phyloP scores from a whole-genome alignment of 768 basidiomycete genomes.

The Auricularia sp. region DNA sequence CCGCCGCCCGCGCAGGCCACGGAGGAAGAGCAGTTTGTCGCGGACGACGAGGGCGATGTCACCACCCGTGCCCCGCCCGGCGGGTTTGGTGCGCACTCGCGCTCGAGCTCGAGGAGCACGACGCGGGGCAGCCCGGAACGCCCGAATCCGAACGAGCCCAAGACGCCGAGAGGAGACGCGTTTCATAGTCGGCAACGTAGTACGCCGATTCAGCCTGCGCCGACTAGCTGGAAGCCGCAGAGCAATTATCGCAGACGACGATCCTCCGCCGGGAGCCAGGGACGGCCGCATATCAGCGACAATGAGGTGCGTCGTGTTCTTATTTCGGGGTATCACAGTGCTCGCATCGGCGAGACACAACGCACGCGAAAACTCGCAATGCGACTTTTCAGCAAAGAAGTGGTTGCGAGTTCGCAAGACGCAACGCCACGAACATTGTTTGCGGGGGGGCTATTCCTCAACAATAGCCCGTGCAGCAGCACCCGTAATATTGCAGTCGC shows the following conservation, averaged over 20 bases:
- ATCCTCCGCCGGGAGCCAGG: not conserved
- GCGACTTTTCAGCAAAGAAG: too few species aligned
- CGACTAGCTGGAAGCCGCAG: not conserved
- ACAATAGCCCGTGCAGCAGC: too few species aligned
- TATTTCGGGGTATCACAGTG: too few species aligned
- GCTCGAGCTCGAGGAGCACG: conserved; percentile 17
- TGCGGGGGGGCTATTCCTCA: too few species aligned
- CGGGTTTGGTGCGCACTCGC: conserved; percentile 31
- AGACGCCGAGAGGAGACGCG: not conserved
- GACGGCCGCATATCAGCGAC: not conserved
- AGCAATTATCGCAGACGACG: not conserved
- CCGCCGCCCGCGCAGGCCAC: conserved; percentile 24
- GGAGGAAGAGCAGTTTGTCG: conserved; percentile 25
- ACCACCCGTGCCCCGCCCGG: conserved; percentile 42
- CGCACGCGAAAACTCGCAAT: too few species aligned
- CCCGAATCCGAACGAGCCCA: not conserved
- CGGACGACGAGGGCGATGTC: conserved; percentile 22
- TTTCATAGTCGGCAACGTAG: not conserved
- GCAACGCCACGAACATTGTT: too few species aligned
- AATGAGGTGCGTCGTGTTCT: not conserved
- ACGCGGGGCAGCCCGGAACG: conserved; percentile 6
- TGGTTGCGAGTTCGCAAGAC: too few species aligned
- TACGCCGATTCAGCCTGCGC: not conserved
- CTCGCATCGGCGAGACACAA: too few species aligned
- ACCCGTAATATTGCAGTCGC: too few species aligned